Evolutionary conservation across 495 filamentous ascomycete species (phyloP).

Genomic region (Tuber umbilicatum): DNA sequence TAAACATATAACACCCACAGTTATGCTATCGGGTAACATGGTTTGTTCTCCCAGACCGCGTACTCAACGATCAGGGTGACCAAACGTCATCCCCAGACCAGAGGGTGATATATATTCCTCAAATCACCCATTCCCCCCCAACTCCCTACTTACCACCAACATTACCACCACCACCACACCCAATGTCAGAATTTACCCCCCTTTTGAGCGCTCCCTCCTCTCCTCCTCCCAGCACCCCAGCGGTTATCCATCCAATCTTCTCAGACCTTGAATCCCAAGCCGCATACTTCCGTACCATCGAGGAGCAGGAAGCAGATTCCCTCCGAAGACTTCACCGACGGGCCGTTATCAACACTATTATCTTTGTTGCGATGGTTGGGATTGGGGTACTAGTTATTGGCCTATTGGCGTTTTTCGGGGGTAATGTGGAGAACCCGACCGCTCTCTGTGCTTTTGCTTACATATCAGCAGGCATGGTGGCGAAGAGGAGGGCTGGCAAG

Average conservation of each 20-base stretch:
- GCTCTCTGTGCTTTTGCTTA: background rate
- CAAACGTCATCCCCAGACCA: conserved; percentile 3
- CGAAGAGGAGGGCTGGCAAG: background rate
- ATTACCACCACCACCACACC: background rate
- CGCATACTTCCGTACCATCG: background rate
- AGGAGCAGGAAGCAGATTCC: background rate
- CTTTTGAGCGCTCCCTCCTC: background rate
- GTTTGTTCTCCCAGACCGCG: background rate
- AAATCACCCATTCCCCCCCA: background rate
- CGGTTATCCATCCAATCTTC: background rate
- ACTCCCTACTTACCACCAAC: background rate
- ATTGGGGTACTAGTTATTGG: background rate
- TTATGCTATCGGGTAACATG: background rate
- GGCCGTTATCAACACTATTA: background rate
- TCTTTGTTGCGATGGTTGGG: background rate
- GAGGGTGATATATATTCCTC: background rate
- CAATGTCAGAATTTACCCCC: background rate
- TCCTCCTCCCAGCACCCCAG: background rate
- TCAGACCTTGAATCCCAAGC: background rate
- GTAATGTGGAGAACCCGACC: background rate
- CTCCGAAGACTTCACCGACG: background rate
- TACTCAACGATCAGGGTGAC: background rate
- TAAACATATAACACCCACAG: background rate
- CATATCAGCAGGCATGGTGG: background rate
- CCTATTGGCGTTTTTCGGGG: background rate